Conservation (phyloP, 805 yeast genomes). For the Candida sakaeoensis region DNA sequence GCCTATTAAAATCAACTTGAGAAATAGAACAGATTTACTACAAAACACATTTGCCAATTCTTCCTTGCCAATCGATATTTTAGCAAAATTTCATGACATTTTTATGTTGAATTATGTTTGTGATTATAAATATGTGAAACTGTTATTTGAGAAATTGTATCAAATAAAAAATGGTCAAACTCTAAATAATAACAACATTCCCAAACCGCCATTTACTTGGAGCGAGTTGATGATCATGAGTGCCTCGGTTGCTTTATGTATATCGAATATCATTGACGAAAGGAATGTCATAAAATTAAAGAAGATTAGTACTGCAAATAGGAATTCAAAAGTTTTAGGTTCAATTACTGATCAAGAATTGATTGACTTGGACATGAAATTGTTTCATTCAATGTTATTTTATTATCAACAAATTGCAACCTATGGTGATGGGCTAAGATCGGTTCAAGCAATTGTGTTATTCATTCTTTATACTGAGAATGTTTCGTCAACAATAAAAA, state of each 20-base stretch:
- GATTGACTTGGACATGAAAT: slow-evolving; percentile 16
- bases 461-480: slow-evolving; percentile 38
- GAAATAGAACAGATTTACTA: slow-evolving; percentile 25
- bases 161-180: slow-evolving; percentile 6
- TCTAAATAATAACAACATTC: neutral
- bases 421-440: slow-evolving; percentile 44
- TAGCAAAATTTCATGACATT: slow-evolving; percentile 15
- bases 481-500: slow-evolving; percentile 23
- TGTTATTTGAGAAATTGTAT: slow-evolving; percentile 23
- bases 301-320: neutral
- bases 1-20: slow-evolving; percentile 13
- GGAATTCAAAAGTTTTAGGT: slow-evolving; percentile 7
- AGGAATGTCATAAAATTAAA: neutral
- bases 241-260: slow-evolving; percentile 21
- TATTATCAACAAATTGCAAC: slow-evolving; percentile 51
- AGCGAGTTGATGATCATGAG: slow-evolving; percentile 35
- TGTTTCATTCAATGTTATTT: slow-evolving; percentile 34
- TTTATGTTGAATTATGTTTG: slow-evolving; percentile 21
- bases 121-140: slow-evolving; percentile 13
- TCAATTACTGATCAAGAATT: slow-evolving; percentile 14
- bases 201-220: slow-evolving; percentile 15
- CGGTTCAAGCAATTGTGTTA: slow-evolving; percentile 51
- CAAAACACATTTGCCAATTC: slow-evolving; percentile 10
- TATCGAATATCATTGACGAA: slow-evolving; percentile 21
- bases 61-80: slow-evolving; percentile 14